Percentiles rank a stretch among this genome's conserved stretches.
phyloP scores from a whole-genome alignment of 306 rosid species.

The Vigna mungo region DNA sequence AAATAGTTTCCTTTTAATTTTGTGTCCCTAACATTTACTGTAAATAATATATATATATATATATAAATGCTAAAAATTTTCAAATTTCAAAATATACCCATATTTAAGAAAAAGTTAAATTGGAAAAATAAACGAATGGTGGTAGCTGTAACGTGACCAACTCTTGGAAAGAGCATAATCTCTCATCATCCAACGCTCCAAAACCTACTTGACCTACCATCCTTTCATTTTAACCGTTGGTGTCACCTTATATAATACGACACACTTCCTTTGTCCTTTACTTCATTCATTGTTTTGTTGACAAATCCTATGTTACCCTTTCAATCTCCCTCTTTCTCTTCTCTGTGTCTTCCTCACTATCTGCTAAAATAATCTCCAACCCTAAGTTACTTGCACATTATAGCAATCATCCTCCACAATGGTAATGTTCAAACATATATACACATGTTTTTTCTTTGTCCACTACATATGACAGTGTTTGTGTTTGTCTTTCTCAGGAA shows the following conservation, averaged over 20 bases:
- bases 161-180: neutral
- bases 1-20: too few species aligned
- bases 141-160: constrained; percentile 2
- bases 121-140: neutral
- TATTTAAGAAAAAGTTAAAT: neutral
- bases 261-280: constrained; percentile 42
- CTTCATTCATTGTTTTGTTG: constrained; percentile 42
- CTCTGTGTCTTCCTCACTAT: neutral
- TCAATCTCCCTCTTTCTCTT: neutral
- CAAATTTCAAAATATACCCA: neutral
- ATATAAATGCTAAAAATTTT: neutral
- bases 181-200: constrained; percentile 54
- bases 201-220: constrained; percentile 52
- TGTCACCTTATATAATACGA: constrained; percentile 11
- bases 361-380: constrained; percentile 30
- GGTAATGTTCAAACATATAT: constrained; percentile 28
- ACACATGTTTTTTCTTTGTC: neutral
- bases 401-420: constrained; percentile 30
- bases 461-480: neutral
- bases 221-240: constrained; percentile 48
- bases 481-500: constrained; percentile 45
- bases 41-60: too few species aligned
- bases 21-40: too few species aligned
- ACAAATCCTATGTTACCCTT: constrained; percentile 53
- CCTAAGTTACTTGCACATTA: neutral